Evolutionary conservation across 2,329 filamentous ascomycete genomes (phyloP).

Genomic region (Clarireedia sp.): DNA sequence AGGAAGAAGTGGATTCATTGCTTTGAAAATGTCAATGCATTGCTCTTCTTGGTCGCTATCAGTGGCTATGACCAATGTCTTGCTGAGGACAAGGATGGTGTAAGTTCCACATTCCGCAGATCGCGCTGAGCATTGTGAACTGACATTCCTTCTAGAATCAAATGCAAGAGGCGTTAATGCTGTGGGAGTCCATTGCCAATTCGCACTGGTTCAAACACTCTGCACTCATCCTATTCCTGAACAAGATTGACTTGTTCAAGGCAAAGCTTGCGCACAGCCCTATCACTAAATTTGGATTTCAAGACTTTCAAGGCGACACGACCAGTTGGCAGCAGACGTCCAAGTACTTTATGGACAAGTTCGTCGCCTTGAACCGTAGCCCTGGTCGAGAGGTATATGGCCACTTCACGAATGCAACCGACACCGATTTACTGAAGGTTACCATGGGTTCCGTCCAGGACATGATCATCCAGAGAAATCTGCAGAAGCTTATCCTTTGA

Average conservation of each 20-base stretch:
- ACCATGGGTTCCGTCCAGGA: slow-evolving; percentile 82
- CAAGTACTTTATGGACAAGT: slow-evolving; percentile 78
- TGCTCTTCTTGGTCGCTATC: slow-evolving; percentile 89
- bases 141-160: slow-evolving; percentile 54
- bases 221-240: slow-evolving; percentile 75
- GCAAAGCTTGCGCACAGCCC: slow-evolving; percentile 65
- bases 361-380: slow-evolving; percentile 64
- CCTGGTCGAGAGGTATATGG: slow-evolving; percentile 49
- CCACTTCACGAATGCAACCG: slow-evolving; percentile 52
- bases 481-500: slow-evolving; percentile 70
- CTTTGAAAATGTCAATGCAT: slow-evolving; percentile 72
- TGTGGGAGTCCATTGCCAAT: slow-evolving; percentile 80
- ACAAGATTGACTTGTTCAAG: slow-evolving; percentile 82
- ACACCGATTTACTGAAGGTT: slow-evolving; percentile 71
- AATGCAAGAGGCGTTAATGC: slow-evolving; percentile 85
- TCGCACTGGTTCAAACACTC: slow-evolving; percentile 81
- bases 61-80: slow-evolving; percentile 95
- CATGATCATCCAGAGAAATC: slow-evolving; percentile 79
- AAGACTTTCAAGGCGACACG: slow-evolving; percentile 66
- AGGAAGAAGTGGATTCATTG: slow-evolving; percentile 76
- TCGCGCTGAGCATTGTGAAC: slow-evolving; percentile 3
- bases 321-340: slow-evolving; percentile 66
- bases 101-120: slow-evolving; percentile 40
- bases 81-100: slow-evolving; percentile 92
- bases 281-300: slow-evolving; percentile 66